These are phyloP conservation scores for Eryngium alpinum DNA, from an alignment of 140 eudicot genomes.

Conservation along the genomic window DNA sequence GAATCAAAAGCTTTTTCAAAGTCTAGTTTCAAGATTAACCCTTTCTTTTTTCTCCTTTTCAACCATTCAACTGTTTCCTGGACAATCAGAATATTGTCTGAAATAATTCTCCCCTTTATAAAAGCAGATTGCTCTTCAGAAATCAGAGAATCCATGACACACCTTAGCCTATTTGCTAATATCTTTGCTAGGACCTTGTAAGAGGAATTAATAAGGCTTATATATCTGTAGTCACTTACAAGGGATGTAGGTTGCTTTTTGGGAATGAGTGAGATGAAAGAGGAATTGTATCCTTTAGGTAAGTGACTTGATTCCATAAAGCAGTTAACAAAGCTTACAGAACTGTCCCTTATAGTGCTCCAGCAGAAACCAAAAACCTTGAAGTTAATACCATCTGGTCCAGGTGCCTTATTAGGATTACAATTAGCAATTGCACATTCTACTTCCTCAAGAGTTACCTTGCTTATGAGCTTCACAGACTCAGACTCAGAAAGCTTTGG, in stretches of 20 bases:
- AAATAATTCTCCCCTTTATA: neutral
- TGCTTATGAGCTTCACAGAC: too few species aligned
- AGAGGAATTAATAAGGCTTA: neutral
- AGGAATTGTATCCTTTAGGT: neutral
- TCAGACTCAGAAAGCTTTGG: too few species aligned
- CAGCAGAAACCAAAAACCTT: too few species aligned
- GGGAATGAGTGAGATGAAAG: neutral
- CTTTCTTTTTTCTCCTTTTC: too few species aligned
- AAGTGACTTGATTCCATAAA: neutral
- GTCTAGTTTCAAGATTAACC: too few species aligned
- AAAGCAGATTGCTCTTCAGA: neutral
- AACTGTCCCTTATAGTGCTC: neutral
- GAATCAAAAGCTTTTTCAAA: neutral
- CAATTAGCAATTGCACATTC: neutral
- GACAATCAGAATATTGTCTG: neutral
- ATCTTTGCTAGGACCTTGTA: too few species aligned
- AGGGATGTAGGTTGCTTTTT: neutral
- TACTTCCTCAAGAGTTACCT: neutral
- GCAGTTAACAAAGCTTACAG: too few species aligned
- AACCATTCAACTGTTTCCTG: neutral
- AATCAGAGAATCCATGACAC: too few species aligned
- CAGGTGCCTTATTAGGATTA: neutral
- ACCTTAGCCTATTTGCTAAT: neutral
- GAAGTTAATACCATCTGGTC: neutral
- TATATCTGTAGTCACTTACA: too few species aligned